Evolutionary conservation across 192 early-diverging fungal species (phyloP), one percentile per base, ranked within the genome.

Genomic region (Coemansia sp.): DNA sequence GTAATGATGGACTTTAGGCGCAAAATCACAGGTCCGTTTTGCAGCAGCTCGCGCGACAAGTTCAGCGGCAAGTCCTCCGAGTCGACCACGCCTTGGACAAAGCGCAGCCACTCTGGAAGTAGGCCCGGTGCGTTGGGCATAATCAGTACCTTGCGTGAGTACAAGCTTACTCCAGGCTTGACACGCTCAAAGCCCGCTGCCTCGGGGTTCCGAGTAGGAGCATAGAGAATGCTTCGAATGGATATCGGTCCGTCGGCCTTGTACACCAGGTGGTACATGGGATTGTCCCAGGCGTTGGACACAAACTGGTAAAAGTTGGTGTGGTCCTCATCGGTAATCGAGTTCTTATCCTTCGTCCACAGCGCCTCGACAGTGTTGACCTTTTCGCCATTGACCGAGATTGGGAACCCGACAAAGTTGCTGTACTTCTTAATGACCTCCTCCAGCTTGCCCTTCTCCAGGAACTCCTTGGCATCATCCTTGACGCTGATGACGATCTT

Each of bases 331-430:
- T 88, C 89, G 11, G 85, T 85, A 50, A 99, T 87, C 2, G 91
- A 85, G 68, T 84, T 89, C 51, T 94, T 89, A 48, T 85, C 83
- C 62, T 95, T 91, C 48, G 91, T 89, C 97, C 97, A 99, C 69
- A 99, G 88, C 53, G 97, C 96, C 85, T 96, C 95, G 71, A 94
- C 87, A 22, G 89, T 86, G 84, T 99, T 98, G 72, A 96, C 85
- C 56, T 88, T 86, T 44, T 93, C 88, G 86, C 94, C 96, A 67
- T 91, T 80, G 10, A 86, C 88, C 40, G 91, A 51, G 78, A 99
- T 98, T n/a, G 95, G 95, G 85, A 98, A 99, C 48, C 91, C 96
- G 76, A 98, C 96, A 83, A 97, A 98, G 81, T 98, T 93, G 67
- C 91, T 94, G 86, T 98, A 95, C 76, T 92, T 94, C 51, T 86